These are phyloP conservation scores for Termitomyces sp. DNA, from an alignment of 768 basidiomycete genomes.

Conservation along the genomic window DNA sequence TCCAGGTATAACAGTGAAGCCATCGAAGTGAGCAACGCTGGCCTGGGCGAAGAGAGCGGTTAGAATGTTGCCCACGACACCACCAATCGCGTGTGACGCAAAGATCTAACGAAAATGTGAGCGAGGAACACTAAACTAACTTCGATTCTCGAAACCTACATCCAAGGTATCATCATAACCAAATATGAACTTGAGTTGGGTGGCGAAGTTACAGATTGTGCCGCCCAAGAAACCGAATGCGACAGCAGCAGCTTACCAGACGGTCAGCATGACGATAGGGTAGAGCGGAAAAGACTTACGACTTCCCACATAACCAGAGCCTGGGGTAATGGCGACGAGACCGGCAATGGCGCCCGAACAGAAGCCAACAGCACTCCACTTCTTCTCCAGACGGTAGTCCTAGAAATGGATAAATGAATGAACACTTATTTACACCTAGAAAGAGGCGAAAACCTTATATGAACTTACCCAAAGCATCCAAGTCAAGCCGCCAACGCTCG, in stretches of 20 bases:
- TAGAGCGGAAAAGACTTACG: constrained; percentile 36
- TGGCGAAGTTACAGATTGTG: constrained; percentile 90
- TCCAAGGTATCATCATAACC: constrained; percentile 79
- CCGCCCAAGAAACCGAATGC: constrained; percentile 83
- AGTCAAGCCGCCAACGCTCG: constrained; percentile 79
- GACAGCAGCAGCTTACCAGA: constrained; percentile 61
- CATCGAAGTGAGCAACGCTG: constrained; percentile 78
- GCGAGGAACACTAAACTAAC: not conserved
- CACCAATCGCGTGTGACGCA: constrained; percentile 77
- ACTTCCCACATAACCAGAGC: constrained; percentile 73
- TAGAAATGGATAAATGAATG: constrained; percentile 15
- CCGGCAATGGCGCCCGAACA: constrained; percentile 93
- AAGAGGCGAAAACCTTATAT: not conserved
- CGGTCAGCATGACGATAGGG: not conserved
- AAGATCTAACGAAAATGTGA: constrained; percentile 60
- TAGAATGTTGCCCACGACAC: constrained; percentile 75
- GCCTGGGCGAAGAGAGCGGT: constrained; percentile 87
- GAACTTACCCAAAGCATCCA: constrained; percentile 84
- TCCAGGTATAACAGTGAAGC: constrained; percentile 56
- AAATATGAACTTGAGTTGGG: constrained; percentile 83
- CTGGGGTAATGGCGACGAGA: constrained; percentile 88
- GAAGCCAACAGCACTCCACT: constrained; percentile 93
- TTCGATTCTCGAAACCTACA: constrained; percentile 31
- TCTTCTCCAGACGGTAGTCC: constrained; percentile 90
- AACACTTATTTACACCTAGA: not conserved